Base-by-base conservation (phyloP, 2,329 filamentous ascomycete species). In the Lasiodiplodia sp. region DNA sequence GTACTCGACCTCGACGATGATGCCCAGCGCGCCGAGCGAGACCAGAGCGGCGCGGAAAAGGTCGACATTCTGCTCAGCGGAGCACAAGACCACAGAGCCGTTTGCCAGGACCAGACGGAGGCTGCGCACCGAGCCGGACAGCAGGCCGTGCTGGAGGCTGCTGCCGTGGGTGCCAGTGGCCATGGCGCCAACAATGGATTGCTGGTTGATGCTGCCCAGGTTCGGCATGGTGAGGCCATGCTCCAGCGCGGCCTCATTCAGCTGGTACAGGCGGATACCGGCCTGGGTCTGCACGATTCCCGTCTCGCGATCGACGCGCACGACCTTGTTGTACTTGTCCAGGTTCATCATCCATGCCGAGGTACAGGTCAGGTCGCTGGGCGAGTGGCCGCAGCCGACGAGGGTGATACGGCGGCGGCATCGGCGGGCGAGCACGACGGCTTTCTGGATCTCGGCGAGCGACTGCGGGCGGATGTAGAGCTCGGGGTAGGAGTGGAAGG, bases 291-390 rank as follows among this genome's bases (percentile, higher is more conserved):
- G 88, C 66, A 97, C 87, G 8, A 91, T 81, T 64, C 89, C 87
- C 12, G 85, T 90, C 49, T 87, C 84, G 64, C 80, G 81, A 76
- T 97, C 89, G 60, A 96, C 85, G 8, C 88, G 86, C 62, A 97
- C 77, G 37, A 98, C 87, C 66, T 87, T 84, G 76, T 88, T 89
- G 82, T 92, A 93, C 72, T 91, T 86, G 83, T 99, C 96, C 70
- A 99, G 88, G 79, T 97, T 98, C 73, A 98, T 85, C 77, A 97
- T 90, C 96, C 96, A 98, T 71, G 92, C 92, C 18, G 92, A 96
- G 5, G 94, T 97, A 81, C 93, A 97, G 4, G 95, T 98, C 53
- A 99, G 83, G 76, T 95, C 91, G 72, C 92, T 96, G 8, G 95
- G 96, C 67, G 94, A 97, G 83, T 99, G 95, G 68, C 90, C 93